phyloP scores from a whole-genome alignment of 257 asterid genomes.

The Datura wrightii region DNA sequence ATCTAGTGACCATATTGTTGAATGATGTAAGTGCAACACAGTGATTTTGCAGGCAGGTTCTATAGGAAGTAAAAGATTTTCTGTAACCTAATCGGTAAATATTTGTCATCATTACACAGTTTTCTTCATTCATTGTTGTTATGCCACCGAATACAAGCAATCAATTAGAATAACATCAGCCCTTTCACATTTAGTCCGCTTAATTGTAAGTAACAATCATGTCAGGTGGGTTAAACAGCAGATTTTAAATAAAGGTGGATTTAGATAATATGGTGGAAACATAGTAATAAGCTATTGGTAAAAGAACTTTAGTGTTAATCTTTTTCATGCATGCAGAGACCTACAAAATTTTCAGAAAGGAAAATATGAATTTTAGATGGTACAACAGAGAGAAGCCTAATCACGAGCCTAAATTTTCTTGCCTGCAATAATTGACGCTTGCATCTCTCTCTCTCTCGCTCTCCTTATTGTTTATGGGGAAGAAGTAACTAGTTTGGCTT shows the following conservation, averaged over 20 bases:
- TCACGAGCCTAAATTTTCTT: background rate
- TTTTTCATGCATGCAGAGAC: slow-evolving; percentile 1
- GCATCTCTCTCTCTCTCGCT: background rate
- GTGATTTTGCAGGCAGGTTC: background rate
- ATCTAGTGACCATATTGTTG: background rate
- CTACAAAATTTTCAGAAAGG: background rate
- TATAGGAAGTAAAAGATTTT: background rate
- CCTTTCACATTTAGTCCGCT: background rate
- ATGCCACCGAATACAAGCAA: background rate
- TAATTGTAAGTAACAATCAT: background rate
- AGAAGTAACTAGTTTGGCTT: background rate
- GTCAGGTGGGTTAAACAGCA: background rate
- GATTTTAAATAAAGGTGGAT: background rate
- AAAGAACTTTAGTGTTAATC: background rate
- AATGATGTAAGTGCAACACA: background rate
- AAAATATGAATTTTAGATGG: background rate
- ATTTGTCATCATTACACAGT: background rate
- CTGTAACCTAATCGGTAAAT: background rate
- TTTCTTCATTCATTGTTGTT: background rate
- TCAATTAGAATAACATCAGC: background rate
- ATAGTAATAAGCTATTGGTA: no score
- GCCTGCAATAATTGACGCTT: no score
- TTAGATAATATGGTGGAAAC: background rate
- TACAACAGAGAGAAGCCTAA: background rate
- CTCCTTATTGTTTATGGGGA: background rate